Evolutionary conservation across 495 filamentous ascomycete species (phyloP).

Genomic region (Aspergillus cavernicola): DNA sequence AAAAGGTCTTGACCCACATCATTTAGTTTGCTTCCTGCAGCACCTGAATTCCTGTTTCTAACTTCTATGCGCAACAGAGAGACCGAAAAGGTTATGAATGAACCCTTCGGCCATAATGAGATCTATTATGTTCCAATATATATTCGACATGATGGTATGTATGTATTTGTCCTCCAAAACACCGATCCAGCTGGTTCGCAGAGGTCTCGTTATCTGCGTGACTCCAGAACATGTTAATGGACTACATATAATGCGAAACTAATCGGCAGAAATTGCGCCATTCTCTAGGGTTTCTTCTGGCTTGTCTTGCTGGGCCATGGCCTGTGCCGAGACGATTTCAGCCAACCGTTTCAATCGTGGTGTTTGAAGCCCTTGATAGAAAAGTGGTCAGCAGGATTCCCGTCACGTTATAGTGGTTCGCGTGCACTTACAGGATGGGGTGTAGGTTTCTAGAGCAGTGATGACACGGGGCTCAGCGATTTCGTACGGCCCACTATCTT

Average conservation of each 20-base stretch:
- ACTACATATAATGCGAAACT: conserved; percentile 25
- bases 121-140: conserved; percentile 2
- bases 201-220: conserved; percentile 30
- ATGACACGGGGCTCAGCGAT: conserved; percentile 96
- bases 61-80: too few relatives aligned
- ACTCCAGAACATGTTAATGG: conserved; percentile 23
- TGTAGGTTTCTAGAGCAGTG: conserved; percentile 95
- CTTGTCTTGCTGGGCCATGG: conserved; percentile 89
- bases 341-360: conserved; percentile 89
- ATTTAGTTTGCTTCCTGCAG: too few relatives aligned
- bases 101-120: too few relatives aligned
- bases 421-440: conserved; percentile 75
- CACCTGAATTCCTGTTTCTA: too few relatives aligned
- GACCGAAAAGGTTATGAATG: too few relatives aligned
- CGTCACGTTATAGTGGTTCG: neutral
- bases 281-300: conserved; percentile 56
- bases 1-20: too few relatives aligned
- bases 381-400: conserved; percentile 15
- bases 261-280: conserved; percentile 29
- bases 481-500: conserved; percentile 98
- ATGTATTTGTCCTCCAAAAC: neutral
- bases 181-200: neutral
- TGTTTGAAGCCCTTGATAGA: conserved; percentile 79
- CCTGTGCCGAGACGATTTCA: conserved; percentile 95
- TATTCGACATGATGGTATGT: neutral